Evolutionary conservation across 257 asterid genomes (phyloP).

Genomic region (Primulina tabacum): DNA sequence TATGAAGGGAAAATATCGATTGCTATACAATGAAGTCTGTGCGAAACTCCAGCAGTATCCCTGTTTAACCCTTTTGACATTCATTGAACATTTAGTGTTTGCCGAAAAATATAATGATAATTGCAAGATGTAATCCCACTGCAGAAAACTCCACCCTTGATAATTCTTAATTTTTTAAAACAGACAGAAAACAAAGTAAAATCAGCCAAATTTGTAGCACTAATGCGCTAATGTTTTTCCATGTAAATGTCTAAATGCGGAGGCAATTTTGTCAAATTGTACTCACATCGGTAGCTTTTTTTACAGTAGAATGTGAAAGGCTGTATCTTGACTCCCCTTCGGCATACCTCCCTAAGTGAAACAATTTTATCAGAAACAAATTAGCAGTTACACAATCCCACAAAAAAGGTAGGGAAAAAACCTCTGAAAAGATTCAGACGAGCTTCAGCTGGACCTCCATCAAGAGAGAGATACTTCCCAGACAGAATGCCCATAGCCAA

Average conservation of each 20-base stretch:
- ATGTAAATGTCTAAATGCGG: slow-evolving; percentile 4
- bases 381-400: slow-evolving; percentile 12
- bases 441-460: slow-evolving; percentile 57
- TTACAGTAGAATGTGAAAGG: slow-evolving; percentile 44
- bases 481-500: slow-evolving; percentile 94
- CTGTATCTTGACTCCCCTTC: slow-evolving; percentile 94
- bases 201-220: not conserved
- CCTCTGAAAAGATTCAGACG: slow-evolving; percentile 79
- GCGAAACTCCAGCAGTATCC: slow-evolving; percentile 16
- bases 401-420: slow-evolving; percentile 26
- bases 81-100: not conserved
- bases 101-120: not conserved
- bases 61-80: slow-evolving; percentile 1
- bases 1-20: not conserved
- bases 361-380: slow-evolving; percentile 16
- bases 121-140: not conserved
- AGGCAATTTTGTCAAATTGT: slow-evolving; percentile 1
- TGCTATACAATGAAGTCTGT: slow-evolving; percentile 11
- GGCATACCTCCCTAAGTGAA: slow-evolving; percentile 60
- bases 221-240: slow-evolving; percentile 6
- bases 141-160: not conserved
- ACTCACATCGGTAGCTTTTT: slow-evolving; percentile 63
- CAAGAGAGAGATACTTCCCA: slow-evolving; percentile 68
- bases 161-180: not conserved
- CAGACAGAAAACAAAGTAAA: slow-evolving; percentile 4